phyloP scores from a whole-genome alignment of 768 basidiomycete species.

The Mycena filopes region DNA sequence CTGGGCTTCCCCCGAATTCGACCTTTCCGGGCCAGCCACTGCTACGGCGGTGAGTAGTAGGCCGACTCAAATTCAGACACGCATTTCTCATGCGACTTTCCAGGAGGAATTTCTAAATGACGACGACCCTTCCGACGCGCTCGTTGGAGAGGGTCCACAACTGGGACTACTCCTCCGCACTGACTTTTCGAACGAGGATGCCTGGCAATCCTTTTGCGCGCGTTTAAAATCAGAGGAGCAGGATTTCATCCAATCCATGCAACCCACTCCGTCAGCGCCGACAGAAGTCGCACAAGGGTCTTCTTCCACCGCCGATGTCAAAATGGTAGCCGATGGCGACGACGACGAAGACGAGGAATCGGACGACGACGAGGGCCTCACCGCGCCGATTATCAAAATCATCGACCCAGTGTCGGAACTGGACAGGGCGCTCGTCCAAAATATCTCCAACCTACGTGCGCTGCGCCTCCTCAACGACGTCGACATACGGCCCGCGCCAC shows the following conservation, averaged over 20 bases:
- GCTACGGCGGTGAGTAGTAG: slow-evolving; percentile 14
- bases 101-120: slow-evolving; percentile 49
- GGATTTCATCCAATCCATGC: slow-evolving; percentile 54
- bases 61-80: not conserved
- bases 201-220: slow-evolving; percentile 67
- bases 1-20: slow-evolving; percentile 51
- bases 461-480: slow-evolving; percentile 80
- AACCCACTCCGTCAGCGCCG: slow-evolving; percentile 8
- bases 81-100: not conserved
- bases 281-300: slow-evolving; percentile 4
- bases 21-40: slow-evolving; percentile 12
- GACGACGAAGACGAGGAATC: slow-evolving; percentile 44
- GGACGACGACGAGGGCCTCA: slow-evolving; percentile 43
- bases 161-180: slow-evolving; percentile 77
- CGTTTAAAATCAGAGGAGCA: slow-evolving; percentile 66
- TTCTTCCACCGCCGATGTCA: slow-evolving; percentile 36
- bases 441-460: slow-evolving; percentile 72
- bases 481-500: slow-evolving; percentile 66
- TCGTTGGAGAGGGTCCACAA: slow-evolving; percentile 56
- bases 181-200: slow-evolving; percentile 73
- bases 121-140: slow-evolving; percentile 64
- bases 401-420: slow-evolving; percentile 56
- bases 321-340: slow-evolving; percentile 42
- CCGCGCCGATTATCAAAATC: slow-evolving; percentile 59
- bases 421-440: slow-evolving; percentile 53